Base-by-base conservation (phyloP, 768 basidiomycete genomes). In the Boletus bicolor region DNA sequence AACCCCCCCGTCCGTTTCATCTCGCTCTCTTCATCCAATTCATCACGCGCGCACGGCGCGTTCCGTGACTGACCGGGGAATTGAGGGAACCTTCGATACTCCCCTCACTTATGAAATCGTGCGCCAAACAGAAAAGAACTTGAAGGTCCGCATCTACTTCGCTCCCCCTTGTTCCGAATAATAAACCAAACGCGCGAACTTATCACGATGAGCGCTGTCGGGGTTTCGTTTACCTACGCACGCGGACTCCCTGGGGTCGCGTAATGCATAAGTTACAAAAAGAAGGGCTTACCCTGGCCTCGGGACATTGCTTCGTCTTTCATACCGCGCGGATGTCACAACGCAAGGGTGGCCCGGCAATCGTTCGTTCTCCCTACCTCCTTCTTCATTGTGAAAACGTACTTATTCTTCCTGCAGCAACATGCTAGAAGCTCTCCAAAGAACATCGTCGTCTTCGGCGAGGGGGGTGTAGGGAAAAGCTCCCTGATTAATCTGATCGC, bases 401-500 rank as follows among this genome's bases (percentile, higher is more conserved):
- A 12, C 55, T 68, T 15, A 56, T 41, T 15, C 12, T 28, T 8
- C 26, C 28, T 19, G n/a, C 54, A 65, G 52, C 51, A 57, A 12
- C 42, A 44, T 54, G 7, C 54, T 21, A 21, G 35, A 57, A 53
- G n/a, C 45, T 35, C 62, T n/a, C 32, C 58, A 11, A 66, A 54
- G 49, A 69, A 71, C 56, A 42, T 71, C 24, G 61, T 65, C 48
- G 59, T 69, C 55, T 69, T 69, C 17, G 65, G 61, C 34, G 69
- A 68, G 57, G 62, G 61, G 47, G 69, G 68, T 2, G 64, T 75
- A 41, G 67, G 72, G 35, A 78, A 79, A 57, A 75, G 77, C 61
- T 76, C 73, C n/a, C 62, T 77, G 52, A 62, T 79, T 50, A 76
- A 77, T 62, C 69, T 77, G 70, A 60, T 79, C 44, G 64, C 64